phyloP scores from a whole-genome alignment of 208 protist genomes.

The Balamuthia mandrillaris region DNA sequence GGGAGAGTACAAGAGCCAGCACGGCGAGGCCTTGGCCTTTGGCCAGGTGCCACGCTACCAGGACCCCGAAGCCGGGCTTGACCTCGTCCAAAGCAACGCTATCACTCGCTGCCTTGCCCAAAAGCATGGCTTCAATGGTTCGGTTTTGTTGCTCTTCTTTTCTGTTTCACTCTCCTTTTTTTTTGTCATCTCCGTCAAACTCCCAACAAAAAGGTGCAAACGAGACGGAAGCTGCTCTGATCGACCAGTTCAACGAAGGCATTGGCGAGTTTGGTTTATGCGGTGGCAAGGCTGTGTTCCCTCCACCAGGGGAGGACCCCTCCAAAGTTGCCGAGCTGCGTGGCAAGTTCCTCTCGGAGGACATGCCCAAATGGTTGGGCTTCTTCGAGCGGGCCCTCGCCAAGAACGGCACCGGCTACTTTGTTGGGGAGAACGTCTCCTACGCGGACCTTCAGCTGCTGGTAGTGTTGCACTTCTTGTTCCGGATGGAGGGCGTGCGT shows the following conservation, averaged over 20 bases:
- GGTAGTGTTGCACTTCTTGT: too few relatives aligned
- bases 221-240: not conserved
- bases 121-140: constrained; percentile 22
- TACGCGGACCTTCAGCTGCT: too few relatives aligned
- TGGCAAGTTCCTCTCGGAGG: too few relatives aligned
- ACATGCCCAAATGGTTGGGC: not conserved
- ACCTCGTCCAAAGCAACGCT: not conserved
- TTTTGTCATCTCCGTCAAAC: too few relatives aligned
- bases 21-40: not conserved
- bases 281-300: too few relatives aligned
- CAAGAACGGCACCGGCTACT: constrained; percentile 31
- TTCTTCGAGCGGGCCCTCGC: not conserved
- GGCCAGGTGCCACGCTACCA: not conserved
- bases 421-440: constrained; percentile 9
- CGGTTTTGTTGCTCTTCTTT: too few relatives aligned
- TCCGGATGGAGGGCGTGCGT: too few relatives aligned
- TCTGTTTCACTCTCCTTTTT: too few relatives aligned
- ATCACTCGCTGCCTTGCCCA: not conserved
- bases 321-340: too few relatives aligned
- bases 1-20: not conserved
- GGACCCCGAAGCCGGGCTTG: not conserved
- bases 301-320: too few relatives aligned
- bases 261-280: too few relatives aligned
- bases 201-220: too few relatives aligned
- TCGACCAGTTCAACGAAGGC: not conserved